phyloP scores from a whole-genome alignment of 768 basidiomycete genomes.

The Pholiota molesta region DNA sequence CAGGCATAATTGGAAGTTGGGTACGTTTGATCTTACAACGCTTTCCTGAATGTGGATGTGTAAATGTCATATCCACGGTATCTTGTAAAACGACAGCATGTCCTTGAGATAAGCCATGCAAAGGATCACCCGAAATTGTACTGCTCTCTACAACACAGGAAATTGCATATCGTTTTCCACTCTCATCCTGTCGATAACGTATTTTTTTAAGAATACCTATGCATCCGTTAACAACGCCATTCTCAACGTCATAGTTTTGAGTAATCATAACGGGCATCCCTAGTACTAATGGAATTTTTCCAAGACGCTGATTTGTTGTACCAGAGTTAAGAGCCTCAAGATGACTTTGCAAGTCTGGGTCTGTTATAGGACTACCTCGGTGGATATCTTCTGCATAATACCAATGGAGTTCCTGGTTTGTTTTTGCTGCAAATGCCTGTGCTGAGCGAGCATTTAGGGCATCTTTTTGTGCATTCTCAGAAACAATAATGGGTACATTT shows the following conservation, averaged over 20 bases:
- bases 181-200: constrained; percentile 20
- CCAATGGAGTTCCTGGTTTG: constrained; percentile 23
- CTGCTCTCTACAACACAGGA: constrained; percentile 29
- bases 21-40: constrained; percentile 25
- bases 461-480: constrained; percentile 38
- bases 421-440: constrained; percentile 25
- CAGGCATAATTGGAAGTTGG: constrained; percentile 40
- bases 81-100: constrained; percentile 28
- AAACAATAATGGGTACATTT: constrained; percentile 37
- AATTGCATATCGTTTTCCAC: constrained; percentile 19
- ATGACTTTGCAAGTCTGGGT: not conserved
- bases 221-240: constrained; percentile 40
- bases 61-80: constrained; percentile 21
- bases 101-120: constrained; percentile 20
- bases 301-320: constrained; percentile 30
- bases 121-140: not conserved
- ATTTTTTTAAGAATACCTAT: constrained; percentile 27
- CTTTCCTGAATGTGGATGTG: constrained; percentile 21
- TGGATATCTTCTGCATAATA: constrained; percentile 31
- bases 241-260: constrained; percentile 39
- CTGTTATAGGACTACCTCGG: not conserved
- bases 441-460: constrained; percentile 33
- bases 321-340: constrained; percentile 26
- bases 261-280: constrained; percentile 43
- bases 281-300: constrained; percentile 34